Conservation (phyloP, 108 stramenopile genomes). For the Skeletonema tropicum region DNA sequence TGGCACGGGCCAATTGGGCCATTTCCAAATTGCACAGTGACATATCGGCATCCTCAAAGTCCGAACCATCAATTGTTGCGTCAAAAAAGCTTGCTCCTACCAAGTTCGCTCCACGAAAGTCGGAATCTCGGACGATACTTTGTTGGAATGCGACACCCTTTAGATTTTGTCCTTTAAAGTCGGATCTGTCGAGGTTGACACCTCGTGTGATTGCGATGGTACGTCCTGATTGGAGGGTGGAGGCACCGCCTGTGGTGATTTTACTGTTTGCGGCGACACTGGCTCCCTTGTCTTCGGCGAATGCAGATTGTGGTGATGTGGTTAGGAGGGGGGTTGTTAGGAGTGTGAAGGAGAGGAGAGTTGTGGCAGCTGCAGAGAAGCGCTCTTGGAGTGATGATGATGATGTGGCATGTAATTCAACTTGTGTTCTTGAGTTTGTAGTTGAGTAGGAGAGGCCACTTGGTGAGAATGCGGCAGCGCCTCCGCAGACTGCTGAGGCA, state of each 20-base stretch:
- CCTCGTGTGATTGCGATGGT: constrained; percentile 95
- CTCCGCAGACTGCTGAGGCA: background rate
- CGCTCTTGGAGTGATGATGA: background rate
- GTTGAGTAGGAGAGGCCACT: background rate
- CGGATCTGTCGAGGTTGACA: constrained; percentile 84
- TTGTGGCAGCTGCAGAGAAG: background rate
- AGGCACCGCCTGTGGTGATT: constrained; percentile 87
- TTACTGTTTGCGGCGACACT: constrained; percentile 69
- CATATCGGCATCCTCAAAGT: constrained; percentile 90
- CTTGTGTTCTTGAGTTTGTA: background rate
- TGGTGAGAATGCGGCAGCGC: constrained; percentile 1
- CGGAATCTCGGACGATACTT: constrained; percentile 86
- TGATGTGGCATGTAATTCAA: background rate
- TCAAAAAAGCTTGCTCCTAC: constrained; percentile 91
- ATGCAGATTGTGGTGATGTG: background rate
- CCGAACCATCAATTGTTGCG: constrained; percentile 89
- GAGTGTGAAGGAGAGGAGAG: constrained; percentile 3
- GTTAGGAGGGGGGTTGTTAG: background rate
- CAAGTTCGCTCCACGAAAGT: constrained; percentile 84
- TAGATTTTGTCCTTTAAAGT: constrained; percentile 83
- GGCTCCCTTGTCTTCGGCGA: constrained; percentile 59
- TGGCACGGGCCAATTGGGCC: constrained; percentile 86
- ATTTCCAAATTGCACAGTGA: constrained; percentile 81
- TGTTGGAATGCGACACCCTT: constrained; percentile 97
- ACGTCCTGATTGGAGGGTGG: constrained; percentile 83